Evolutionary conservation across 441 rosid genomes (phyloP).

Genomic region (Jatropha podagrica): DNA sequence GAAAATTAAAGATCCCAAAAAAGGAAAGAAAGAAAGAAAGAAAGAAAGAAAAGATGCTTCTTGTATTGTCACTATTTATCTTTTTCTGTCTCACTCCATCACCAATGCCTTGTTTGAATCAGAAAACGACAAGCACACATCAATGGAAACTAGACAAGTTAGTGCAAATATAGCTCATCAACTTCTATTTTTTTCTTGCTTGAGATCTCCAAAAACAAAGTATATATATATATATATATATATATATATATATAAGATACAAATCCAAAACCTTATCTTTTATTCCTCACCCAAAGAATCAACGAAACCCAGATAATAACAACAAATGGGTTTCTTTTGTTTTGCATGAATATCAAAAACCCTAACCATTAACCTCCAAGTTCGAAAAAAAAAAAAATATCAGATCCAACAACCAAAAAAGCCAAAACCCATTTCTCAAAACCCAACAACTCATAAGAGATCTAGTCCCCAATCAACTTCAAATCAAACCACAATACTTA

Average conservation of each 20-base stretch:
- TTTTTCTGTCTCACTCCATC: neutral
- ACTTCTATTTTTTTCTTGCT: neutral
- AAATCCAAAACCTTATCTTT: conserved; percentile 46
- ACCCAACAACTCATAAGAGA: conserved; percentile 17
- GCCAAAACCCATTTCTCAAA: conserved; percentile 14
- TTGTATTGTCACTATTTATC: conserved; percentile 10
- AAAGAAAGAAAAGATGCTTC: neutral
- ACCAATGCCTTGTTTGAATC: neutral
- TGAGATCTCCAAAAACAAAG: conserved; percentile 19
- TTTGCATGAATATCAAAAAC: conserved; percentile 38
- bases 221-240: conserved; percentile 17
- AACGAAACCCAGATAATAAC: conserved; percentile 23
- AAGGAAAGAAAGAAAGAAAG: neutral
- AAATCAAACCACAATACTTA: neutral
- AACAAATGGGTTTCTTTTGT: conserved; percentile 50
- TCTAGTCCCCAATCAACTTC: conserved; percentile 5
- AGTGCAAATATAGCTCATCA: conserved; percentile 1
- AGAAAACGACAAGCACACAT: conserved; percentile 7
- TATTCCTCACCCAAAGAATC: conserved; percentile 21
- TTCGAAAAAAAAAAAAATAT: neutral
- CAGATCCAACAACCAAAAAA: conserved; percentile 39
- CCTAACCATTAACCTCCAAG: conserved; percentile 30
- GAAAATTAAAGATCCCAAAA: neutral
- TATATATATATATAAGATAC: conserved; percentile 12
- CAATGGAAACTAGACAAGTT: conserved; percentile 20